A percentile compares a stretch with the other conserved stretches of the same genome.
phyloP scores from a whole-genome alignment of 164 flowering plant species.

The Nelumbo lutea region DNA sequence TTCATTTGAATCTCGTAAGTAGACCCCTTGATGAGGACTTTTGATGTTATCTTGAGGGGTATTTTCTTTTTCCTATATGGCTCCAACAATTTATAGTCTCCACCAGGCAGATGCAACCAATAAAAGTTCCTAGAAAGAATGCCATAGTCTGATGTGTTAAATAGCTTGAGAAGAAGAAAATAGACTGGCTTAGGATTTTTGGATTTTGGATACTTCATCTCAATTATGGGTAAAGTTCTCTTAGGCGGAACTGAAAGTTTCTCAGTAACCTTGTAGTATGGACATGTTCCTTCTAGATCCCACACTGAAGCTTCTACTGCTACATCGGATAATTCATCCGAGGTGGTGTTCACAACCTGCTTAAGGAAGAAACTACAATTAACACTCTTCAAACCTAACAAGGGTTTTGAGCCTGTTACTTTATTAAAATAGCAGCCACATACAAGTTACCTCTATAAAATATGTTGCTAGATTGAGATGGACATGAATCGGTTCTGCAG shows the following conservation, averaged over 20 bases:
- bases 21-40: slow-evolving; percentile 47
- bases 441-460: slow-evolving; percentile 59
- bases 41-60: slow-evolving; percentile 68
- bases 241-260: slow-evolving; percentile 61
- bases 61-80: slow-evolving; percentile 57
- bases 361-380: background rate
- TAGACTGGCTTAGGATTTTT: slow-evolving; percentile 70
- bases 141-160: slow-evolving; percentile 46
- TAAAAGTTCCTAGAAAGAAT: slow-evolving; percentile 87
- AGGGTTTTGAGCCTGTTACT: background rate
- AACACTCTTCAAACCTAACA: background rate
- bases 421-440: background rate
- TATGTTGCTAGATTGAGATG: slow-evolving; percentile 86
- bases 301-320: slow-evolving; percentile 91
- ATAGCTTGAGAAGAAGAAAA: slow-evolving; percentile 91
- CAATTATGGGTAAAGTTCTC: slow-evolving; percentile 42
- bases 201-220: slow-evolving; percentile 82
- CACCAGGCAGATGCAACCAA: slow-evolving; percentile 83
- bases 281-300: slow-evolving; percentile 85
- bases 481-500: slow-evolving; percentile 95
- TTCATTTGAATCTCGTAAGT: slow-evolving; percentile 62
- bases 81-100: slow-evolving; percentile 82
- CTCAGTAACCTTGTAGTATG: slow-evolving; percentile 57
- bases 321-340: slow-evolving; percentile 51
- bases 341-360: slow-evolving; percentile 87